Conservation (phyloP, 805 yeast genomes). For the Torulaspora franciscae region DNA sequence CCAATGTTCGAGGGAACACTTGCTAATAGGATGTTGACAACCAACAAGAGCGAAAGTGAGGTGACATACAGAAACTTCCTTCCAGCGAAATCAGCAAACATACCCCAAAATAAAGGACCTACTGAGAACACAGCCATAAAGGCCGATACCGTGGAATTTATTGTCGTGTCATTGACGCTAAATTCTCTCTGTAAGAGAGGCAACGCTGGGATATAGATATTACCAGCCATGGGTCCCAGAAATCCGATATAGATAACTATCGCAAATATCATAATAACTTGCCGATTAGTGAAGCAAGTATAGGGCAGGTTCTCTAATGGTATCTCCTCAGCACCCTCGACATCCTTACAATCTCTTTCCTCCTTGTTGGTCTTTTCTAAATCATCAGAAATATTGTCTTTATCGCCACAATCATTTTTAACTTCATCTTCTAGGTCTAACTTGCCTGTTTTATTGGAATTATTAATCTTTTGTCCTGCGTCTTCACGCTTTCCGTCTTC, state of each 20-base stretch:
- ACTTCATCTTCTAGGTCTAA: background rate
- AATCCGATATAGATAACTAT: slow-evolving; percentile 48
- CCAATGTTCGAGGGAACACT: slow-evolving; percentile 58
- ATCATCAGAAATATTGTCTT: background rate
- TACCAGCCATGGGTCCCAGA: slow-evolving; percentile 54
- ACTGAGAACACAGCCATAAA: slow-evolving; percentile 54
- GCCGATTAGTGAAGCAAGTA: slow-evolving; percentile 35
- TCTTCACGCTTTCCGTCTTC: background rate
- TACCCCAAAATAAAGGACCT: slow-evolving; percentile 54
- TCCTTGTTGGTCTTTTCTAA: background rate
- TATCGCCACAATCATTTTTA: background rate
- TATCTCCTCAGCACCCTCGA: slow-evolving; percentile 3
- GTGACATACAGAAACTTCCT: slow-evolving; percentile 60
- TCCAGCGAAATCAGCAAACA: slow-evolving; percentile 52
- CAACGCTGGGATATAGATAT: slow-evolving; percentile 51
- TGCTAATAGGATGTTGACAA: slow-evolving; percentile 62
- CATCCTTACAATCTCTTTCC: slow-evolving; percentile 1
- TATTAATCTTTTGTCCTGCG: background rate
- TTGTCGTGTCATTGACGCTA: slow-evolving; percentile 39
- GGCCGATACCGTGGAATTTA: slow-evolving; percentile 53
- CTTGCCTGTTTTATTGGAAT: background rate
- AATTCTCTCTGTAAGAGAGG: slow-evolving; percentile 43
- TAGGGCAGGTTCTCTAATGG: slow-evolving; percentile 17
- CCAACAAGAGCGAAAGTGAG: slow-evolving; percentile 54
- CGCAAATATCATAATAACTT: slow-evolving; percentile 35